Evolutionary conservation across 805 yeast species (phyloP), one percentile per base, ranked within the genome.

Genomic region (Wickerhamomyces chaumierensis): DNA sequence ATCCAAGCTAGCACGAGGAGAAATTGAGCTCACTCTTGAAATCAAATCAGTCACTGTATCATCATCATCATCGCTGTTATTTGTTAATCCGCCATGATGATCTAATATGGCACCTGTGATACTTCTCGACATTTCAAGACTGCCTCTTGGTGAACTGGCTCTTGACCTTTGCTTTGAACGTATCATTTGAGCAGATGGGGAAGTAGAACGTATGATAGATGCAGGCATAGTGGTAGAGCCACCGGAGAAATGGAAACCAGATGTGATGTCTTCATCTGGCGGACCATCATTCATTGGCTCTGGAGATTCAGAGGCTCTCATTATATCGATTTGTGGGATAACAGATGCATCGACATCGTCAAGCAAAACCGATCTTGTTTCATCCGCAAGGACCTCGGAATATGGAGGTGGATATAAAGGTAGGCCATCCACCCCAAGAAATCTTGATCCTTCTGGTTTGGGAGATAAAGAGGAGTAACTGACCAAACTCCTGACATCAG

Each of bases 191-290:
- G 55, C 50, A 28, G 42, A 48, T 13, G 59, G 54, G 19, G 54
- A 50, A 13, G 63, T 57, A 1, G 63, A 56, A 41, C 56, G 53
- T 34, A 56, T 43, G 3, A 62, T 52, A 11, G 64, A 48, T 16
- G 49, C 52, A 12, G 67, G 65, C 48, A 62, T 49, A 33, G 51
- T 48, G 14, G 58, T 49, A 8, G 62, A 57, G 9, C 40, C 40
- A 6, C 65, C 68, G 19, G 48, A 48, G 39, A 61, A 62, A 34
- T 44, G 43, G 37, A 61, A 61, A 2, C 43, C 49, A 20, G 47
- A 48, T 4, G 58, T 58, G 14, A 60, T 47, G 40, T 61, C 65
- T 25, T 48, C 56, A 18, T 53, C 55, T 17, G 37, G 43, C 8
- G 41, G 43, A 17, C 41, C 45, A 3, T 38, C 41, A 25, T 25